Conservation (phyloP, 2,329 filamentous ascomycete species). For the Leptodontidium sp. region DNA sequence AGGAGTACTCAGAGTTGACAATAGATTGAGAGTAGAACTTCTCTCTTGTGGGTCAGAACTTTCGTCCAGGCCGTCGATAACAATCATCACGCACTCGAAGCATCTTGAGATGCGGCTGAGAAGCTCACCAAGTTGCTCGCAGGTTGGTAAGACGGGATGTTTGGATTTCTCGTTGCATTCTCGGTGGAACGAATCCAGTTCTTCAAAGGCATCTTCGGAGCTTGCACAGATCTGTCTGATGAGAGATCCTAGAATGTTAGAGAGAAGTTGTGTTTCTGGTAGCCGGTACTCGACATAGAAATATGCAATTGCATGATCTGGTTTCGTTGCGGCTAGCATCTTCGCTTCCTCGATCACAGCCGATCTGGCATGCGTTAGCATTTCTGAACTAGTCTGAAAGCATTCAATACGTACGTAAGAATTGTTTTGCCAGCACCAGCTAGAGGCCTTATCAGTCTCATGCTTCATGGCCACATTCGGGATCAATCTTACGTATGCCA, state of each 20-base stretch:
- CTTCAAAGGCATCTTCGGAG: slow-evolving; percentile 20
- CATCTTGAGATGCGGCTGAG: slow-evolving; percentile 11
- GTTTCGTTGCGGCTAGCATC: slow-evolving; percentile 18
- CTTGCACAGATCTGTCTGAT: slow-evolving; percentile 23
- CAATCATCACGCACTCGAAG: slow-evolving; percentile 23
- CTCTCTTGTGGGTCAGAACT: slow-evolving; percentile 21
- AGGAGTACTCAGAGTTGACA: slow-evolving; percentile 21
- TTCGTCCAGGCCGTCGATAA: slow-evolving; percentile 30
- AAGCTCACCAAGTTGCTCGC: slow-evolving; percentile 14
- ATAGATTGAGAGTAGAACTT: slow-evolving; percentile 14
- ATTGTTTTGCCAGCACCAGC: slow-evolving; percentile 31
- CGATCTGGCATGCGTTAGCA: slow-evolving; percentile 12
- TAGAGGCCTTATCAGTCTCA: not conserved
- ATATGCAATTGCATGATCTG: slow-evolving; percentile 20
- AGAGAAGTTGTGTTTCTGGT: slow-evolving; percentile 22
- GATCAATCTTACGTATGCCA: slow-evolving; percentile 26
- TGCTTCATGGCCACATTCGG: too few species aligned
- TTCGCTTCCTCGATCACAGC: slow-evolving; percentile 28
- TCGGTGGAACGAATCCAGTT: slow-evolving; percentile 21
- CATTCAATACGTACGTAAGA: slow-evolving; percentile 18
- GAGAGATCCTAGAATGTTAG: slow-evolving; percentile 28
- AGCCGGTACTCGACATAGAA: slow-evolving; percentile 27
- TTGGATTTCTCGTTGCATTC: slow-evolving; percentile 17
- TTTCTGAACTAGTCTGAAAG: too few species aligned
- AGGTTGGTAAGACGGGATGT: slow-evolving; percentile 17